phyloP scores from a whole-genome alignment of 768 basidiomycete genomes.

The Trametes meyenii region DNA sequence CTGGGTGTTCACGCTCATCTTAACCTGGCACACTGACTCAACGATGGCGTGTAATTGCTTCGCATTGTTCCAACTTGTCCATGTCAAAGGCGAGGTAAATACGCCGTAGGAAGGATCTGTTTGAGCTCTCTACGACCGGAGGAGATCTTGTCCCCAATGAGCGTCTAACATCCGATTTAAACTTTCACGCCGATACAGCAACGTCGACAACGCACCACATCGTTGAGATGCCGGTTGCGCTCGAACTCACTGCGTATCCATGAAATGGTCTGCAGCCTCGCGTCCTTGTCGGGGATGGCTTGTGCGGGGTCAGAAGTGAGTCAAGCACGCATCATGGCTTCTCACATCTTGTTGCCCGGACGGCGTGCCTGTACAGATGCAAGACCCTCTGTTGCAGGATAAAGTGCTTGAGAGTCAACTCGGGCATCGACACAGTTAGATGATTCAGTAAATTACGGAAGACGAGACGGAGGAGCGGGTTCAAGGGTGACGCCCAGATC shows the following conservation, averaged over 20 bases:
- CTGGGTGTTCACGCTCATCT: no score
- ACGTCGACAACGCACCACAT: constrained; percentile 49
- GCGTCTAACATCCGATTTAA: constrained; percentile 39
- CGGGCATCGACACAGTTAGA: constrained; percentile 15
- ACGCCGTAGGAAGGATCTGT: constrained; percentile 50
- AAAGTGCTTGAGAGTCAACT: constrained; percentile 69
- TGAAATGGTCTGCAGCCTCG: constrained; percentile 64
- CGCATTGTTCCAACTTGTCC: not conserved
- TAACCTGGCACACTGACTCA: no score
- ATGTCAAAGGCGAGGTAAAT: constrained; percentile 7
- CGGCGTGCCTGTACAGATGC: constrained; percentile 63
- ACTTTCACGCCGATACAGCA: constrained; percentile 3
- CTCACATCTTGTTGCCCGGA: constrained; percentile 70
- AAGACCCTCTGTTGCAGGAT: constrained; percentile 66
- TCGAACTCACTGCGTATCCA: constrained; percentile 81
- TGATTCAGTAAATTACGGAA: not conserved
- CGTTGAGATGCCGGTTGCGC: constrained; percentile 56
- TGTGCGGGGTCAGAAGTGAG: constrained; percentile 16
- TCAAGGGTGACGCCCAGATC: not conserved
- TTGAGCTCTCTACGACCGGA: constrained; percentile 61
- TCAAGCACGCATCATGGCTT: not conserved
- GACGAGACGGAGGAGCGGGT: not conserved
- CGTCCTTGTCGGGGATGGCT: constrained; percentile 65
- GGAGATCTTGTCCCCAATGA: constrained; percentile 65
- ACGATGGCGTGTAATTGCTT: no score